phyloP scores from a whole-genome alignment of 1,284 basidiomycete species.

The Moesziomyces parantarcticus region DNA sequence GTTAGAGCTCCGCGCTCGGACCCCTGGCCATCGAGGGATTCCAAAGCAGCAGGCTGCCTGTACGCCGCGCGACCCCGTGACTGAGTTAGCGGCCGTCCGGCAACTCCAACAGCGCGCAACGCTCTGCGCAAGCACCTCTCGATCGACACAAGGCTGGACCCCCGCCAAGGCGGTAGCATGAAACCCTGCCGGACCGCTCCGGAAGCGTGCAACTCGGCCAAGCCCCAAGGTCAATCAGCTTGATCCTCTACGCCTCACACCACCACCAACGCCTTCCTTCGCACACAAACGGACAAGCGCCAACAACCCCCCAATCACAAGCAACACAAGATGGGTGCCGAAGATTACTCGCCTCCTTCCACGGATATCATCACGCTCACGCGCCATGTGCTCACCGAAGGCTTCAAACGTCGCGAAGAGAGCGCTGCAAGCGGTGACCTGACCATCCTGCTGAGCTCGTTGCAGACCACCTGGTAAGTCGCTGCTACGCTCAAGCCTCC shows the following conservation, averaged over 20 bases:
- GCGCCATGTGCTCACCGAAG: constrained; percentile 65
- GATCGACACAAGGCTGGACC: constrained; percentile 10
- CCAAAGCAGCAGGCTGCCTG: too few species aligned
- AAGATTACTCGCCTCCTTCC: constrained; percentile 55
- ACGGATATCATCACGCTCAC: constrained; percentile 67
- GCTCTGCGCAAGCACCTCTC: background rate
- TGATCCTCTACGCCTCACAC: background rate
- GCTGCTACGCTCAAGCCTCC: too few species aligned
- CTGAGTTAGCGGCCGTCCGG: too few species aligned
- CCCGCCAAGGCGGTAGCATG: background rate
- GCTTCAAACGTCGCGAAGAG: constrained; percentile 43
- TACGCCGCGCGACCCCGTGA: too few species aligned
- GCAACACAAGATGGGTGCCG: constrained; percentile 39
- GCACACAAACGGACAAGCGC: background rate
- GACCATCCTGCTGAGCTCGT: constrained; percentile 91
- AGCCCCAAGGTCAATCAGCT: background rate
- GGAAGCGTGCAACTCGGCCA: constrained; percentile 8
- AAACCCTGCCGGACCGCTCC: constrained; percentile 21
- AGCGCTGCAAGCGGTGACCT: constrained; percentile 77
- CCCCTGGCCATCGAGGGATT: too few species aligned
- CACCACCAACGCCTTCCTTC: constrained; percentile 3
- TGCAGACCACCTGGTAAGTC: constrained; percentile 77
- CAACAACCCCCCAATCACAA: background rate
- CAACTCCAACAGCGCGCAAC: too few species aligned
- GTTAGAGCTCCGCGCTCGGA: too few species aligned